Base-by-base conservation (phyloP, 768 basidiomycete genomes). In the Udeniomyces megalosporus region DNA sequence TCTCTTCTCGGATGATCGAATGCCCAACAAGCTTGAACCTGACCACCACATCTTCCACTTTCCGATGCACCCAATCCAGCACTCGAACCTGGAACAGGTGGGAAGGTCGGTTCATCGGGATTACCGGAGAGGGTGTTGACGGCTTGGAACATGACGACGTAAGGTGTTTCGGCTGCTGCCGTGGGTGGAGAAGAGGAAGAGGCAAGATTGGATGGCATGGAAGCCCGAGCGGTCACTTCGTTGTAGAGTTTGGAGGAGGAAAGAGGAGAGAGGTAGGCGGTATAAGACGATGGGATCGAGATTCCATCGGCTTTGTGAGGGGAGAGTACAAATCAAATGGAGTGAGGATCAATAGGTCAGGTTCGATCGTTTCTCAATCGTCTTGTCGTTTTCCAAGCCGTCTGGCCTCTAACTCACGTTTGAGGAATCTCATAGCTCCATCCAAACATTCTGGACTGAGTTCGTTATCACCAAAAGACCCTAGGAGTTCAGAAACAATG, bases 401-500 rank as follows among this genome's bases (percentile, higher is more conserved):
- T n/a, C 38, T 17, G 10, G 38, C 17, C 38, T 42, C n/a, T 2
- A 28, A 77, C 83, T 70, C 68, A 91, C 90, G 79, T 78, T 95
- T 93, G 71, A 99, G 76, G 71, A 90, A 92, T 52, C 93, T 78
- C 81, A 85, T 82, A 10, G 89, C 92, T 14, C 95, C 95, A 71
- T 99, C 95, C 38, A 99, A 77, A 74, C 95, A 99, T 73, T 99
- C 95, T 0, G 95, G 95, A 70, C 90, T 92, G 52, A 97, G 81
- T 72, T 99, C 95, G 64, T 99, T 99, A 74, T 99, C 95, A 1
- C 93, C 95, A 75, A 99, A 97, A 4, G 89, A 92, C 3, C 95
- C 95, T 68, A 99, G 75, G 24, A 99, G 80, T 73, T 99, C 95
- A 75, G 87, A 93, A 69, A 99, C 84, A 62, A 99, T 76, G 66